Conservation (phyloP, 225 moss, liverwort and hornwort genomes). For the Thuidium tamariscinum region DNA sequence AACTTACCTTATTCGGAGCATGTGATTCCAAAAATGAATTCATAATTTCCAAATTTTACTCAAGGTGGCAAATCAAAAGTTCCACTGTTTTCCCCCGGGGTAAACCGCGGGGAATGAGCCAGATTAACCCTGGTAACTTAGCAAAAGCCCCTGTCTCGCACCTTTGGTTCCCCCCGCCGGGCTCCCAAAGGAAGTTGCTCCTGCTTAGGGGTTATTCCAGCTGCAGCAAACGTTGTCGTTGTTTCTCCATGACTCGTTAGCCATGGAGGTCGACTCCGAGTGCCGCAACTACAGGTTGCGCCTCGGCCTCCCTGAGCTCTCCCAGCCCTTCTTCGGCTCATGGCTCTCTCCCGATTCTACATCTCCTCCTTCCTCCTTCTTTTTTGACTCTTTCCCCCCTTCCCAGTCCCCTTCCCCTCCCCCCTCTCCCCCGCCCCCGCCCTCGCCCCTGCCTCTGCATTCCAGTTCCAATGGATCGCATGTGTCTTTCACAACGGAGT, state of each 20-base stretch:
- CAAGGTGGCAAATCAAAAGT: not conserved
- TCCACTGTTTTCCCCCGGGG: not conserved
- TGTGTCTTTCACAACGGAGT: not conserved
- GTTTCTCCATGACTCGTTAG: not conserved
- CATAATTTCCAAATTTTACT: not conserved
- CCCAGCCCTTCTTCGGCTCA: constrained; percentile 49
- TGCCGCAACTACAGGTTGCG: constrained; percentile 52
- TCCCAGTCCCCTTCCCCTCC: not conserved
- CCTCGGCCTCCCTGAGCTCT: constrained; percentile 56
- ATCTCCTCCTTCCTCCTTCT: not conserved
- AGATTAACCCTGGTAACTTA: not conserved
- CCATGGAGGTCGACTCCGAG: constrained; percentile 23
- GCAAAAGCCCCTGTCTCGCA: not conserved
- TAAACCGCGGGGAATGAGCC: not conserved
- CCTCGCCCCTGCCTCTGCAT: not conserved
- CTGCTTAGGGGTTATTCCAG: not conserved
- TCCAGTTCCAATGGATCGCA: constrained; percentile 1
- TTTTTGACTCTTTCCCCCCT: not conserved
- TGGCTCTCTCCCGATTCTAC: constrained; percentile 36
- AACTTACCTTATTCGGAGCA: rapidly evolving
- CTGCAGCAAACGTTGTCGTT: not conserved
- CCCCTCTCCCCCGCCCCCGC: not conserved
- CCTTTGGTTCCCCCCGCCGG: not conserved
- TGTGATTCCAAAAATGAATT: not conserved
- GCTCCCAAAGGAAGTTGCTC: not conserved